These are phyloP conservation scores for Scheffersomyces segobiensis DNA, from an alignment of 1,139 yeast genomes.

Conservation along the genomic window DNA sequence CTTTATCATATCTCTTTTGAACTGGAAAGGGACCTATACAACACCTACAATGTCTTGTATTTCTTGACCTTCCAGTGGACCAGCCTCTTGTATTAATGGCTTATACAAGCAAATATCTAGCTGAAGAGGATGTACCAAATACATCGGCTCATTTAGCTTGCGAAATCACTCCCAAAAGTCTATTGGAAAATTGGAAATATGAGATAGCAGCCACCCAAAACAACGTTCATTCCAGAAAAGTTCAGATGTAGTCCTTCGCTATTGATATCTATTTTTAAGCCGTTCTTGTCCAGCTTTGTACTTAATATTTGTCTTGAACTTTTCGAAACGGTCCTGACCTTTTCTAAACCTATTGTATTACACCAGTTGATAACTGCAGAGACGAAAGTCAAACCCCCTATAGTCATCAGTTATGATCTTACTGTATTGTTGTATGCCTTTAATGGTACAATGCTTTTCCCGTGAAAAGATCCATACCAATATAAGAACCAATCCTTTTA, in stretches of 20 bases:
- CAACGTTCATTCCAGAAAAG: not conserved
- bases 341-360: conserved; percentile 23
- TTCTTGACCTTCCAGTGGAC: conserved; percentile 24
- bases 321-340: conserved; percentile 13
- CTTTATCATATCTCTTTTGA: conserved; percentile 18
- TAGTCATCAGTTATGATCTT: conserved; percentile 21
- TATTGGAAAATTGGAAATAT: conserved; percentile 10
- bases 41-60: conserved; percentile 17
- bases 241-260: conserved; percentile 17
- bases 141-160: conserved; percentile 7
- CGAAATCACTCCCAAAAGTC: conserved; percentile 6
- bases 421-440: conserved; percentile 18
- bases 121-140: conserved; percentile 20
- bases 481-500: conserved; percentile 11
- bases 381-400: conserved; percentile 18
- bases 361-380: conserved; percentile 16
- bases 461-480: conserved; percentile 17
- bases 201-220: conserved; percentile 1
- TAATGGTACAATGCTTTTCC: conserved; percentile 16
- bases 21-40: conserved; percentile 13
- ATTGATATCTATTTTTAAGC: conserved; percentile 12
- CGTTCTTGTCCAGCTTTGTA: conserved; percentile 11
- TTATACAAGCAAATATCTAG: conserved; percentile 20
- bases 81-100: conserved; percentile 24
- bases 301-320: conserved; percentile 9